These are phyloP conservation scores for Eimeria mitis DNA, from an alignment of 169 alveolate species.

Conservation along the genomic window DNA sequence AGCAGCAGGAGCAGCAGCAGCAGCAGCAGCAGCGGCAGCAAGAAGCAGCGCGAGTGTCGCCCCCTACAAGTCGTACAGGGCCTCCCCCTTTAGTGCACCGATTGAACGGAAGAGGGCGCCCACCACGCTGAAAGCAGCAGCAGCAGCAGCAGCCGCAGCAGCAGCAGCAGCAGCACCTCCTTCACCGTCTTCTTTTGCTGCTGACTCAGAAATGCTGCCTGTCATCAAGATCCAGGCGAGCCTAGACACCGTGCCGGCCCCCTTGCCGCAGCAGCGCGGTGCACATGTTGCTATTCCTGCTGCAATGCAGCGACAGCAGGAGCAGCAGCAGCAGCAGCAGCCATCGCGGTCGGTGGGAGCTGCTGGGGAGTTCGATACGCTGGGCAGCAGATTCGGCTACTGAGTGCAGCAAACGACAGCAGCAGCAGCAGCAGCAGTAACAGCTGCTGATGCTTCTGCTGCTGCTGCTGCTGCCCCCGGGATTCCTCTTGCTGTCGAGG, in stretches of 20 bases:
- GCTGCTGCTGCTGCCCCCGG: too few species aligned
- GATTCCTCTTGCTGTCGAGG: too few species aligned
- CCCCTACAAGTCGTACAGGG: neutral
- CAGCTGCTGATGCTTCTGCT: too few species aligned
- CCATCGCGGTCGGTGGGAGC: constrained; percentile 46
- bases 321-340: constrained; percentile 49
- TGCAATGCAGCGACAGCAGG: constrained; percentile 74
- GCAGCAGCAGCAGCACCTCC: constrained; percentile 36
- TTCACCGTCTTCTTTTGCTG: constrained; percentile 49
- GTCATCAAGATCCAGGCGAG: constrained; percentile 74
- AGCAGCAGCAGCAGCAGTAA: too few species aligned
- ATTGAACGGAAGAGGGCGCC: constrained; percentile 36
- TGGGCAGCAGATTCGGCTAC: constrained; percentile 67
- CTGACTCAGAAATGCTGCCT: constrained; percentile 61
- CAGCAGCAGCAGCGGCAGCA: neutral
- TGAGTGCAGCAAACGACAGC: neutral
- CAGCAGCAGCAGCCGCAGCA: constrained; percentile 6
- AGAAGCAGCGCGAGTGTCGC: neutral
- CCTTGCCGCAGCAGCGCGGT: constrained; percentile 80
- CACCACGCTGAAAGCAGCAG: constrained; percentile 12
- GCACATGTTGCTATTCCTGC: constrained; percentile 73
- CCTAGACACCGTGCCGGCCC: constrained; percentile 78
- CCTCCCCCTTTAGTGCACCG: neutral
- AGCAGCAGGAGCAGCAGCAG: constrained; percentile 15
- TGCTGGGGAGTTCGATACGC: constrained; percentile 19